These are phyloP conservation scores for Pestalotiopsis sp. DNA, from an alignment of 2,329 filamentous ascomycete species.

Conservation along the genomic window DNA sequence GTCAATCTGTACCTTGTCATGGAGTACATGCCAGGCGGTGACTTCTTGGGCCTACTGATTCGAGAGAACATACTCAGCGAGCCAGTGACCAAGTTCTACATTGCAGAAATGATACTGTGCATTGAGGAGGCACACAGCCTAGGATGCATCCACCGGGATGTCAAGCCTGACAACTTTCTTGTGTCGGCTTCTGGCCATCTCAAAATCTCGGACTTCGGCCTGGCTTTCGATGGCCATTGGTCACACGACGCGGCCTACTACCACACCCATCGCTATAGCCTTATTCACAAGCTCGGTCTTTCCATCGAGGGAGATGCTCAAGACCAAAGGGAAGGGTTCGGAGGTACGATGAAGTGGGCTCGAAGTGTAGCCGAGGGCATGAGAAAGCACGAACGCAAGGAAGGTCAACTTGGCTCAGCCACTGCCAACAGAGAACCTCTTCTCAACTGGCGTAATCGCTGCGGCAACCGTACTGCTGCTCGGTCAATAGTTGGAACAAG, in stretches of 20 bases:
- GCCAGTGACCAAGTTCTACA: conserved; percentile 78
- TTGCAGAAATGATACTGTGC: conserved; percentile 94
- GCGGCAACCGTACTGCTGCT: conserved; percentile 72
- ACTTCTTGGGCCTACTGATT: conserved; percentile 86
- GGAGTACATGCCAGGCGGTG: conserved; percentile 97
- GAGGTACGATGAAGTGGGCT: conserved; percentile 40
- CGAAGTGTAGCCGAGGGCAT: conserved; percentile 40
- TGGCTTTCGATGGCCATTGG: conserved; percentile 96
- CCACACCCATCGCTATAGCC: conserved; percentile 76
- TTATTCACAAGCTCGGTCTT: conserved; percentile 78
- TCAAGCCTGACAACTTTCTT: conserved; percentile 97
- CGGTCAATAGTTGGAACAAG: conserved; percentile 91
- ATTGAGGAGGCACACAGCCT: conserved; percentile 90
- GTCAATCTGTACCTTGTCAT: conserved; percentile 89
- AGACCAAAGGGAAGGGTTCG: conserved; percentile 53
- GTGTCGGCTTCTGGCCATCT: conserved; percentile 86
- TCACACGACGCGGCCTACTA: conserved; percentile 88
- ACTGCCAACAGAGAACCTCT: conserved; percentile 48
- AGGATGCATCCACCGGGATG: conserved; percentile 89
- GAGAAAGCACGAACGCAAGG: conserved; percentile 41
- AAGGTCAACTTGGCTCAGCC: conserved; percentile 41
- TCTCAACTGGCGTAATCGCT: conserved; percentile 70
- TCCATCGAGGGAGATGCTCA: conserved; percentile 72
- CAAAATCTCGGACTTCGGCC: conserved; percentile 94
- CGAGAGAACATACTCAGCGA: conserved; percentile 84